Base-by-base conservation (phyloP, 2,329 filamentous ascomycete genomes). In the Verticillium klebahnii region DNA sequence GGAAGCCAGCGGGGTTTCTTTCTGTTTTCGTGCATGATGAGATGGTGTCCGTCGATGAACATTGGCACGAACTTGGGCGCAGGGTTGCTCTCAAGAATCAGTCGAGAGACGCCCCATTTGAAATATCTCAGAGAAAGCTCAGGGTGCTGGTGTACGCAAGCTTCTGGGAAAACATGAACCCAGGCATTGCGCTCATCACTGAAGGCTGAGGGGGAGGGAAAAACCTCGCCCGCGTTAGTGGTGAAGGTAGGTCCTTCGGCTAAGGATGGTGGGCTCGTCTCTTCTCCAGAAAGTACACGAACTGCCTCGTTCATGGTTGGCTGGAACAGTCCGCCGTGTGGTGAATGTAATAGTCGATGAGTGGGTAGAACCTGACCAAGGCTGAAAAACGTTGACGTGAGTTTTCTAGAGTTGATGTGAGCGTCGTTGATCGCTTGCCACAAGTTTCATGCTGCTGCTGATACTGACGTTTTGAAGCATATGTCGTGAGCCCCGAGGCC, bases 141-240 rank as follows among this genome's bases (percentile, higher is more conserved):
- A 1, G 89, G 85, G 67, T 92, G 88, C 77, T 99, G 95, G 75
- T 98, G 93, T 56, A 97, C 92, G 74, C 91, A 92, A 57, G 93
- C 95, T 77, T 99, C 95, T 14, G 95, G 95, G 74, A 98, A 98
- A 60, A 98, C 89, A 75, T 99, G 95, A 4, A 99, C 81, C 95
- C 95, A 99, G 55, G 87, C 86, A 73, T 91, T 84, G 56, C 86
- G 86, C 69, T 92, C 88, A 65, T 77, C 82, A 2, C 85, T 74
- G 72, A 90, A 93, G 57, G 87, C 84, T 1, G 92, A 88, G 1
- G 93, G 92, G 0, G 91, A 85, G 0, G 84, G 80, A 72, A 92
- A 90, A 40, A 75, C 77, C 74, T 94, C 90, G 17, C 69, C 68
- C 54, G 87, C 87, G 61, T 83, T 87, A 3, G 91, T 93, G 15